phyloP scores from a whole-genome alignment of 768 basidiomycete species.

The Lactarius sanguifluus region DNA sequence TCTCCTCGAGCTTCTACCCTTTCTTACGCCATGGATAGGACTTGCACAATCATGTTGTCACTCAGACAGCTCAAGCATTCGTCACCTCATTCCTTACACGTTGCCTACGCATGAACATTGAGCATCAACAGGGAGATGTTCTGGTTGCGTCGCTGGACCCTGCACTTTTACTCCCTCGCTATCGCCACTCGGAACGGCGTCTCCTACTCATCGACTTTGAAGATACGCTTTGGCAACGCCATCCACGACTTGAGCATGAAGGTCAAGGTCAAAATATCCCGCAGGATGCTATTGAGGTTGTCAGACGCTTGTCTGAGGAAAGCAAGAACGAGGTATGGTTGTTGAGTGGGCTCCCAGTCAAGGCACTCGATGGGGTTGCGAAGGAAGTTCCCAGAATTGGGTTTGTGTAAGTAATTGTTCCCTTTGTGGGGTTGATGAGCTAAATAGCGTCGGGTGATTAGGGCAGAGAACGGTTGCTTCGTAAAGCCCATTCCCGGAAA shows the following conservation, averaged over 20 bases:
- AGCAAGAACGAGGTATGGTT: slow-evolving; percentile 77
- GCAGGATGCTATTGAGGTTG: slow-evolving; percentile 44
- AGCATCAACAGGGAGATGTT: slow-evolving; percentile 50
- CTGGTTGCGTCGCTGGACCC: slow-evolving; percentile 46
- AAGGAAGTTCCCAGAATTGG: slow-evolving; percentile 65
- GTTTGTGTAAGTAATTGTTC: slow-evolving; percentile 56
- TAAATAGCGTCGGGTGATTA: slow-evolving; percentile 32
- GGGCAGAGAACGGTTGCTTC: slow-evolving; percentile 88
- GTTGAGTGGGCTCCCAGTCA: slow-evolving; percentile 69
- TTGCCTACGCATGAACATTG: slow-evolving; percentile 67
- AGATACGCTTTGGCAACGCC: slow-evolving; percentile 71
- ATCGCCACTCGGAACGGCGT: slow-evolving; percentile 61
- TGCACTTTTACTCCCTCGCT: slow-evolving; percentile 59
- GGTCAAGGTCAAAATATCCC: slow-evolving; percentile 29
- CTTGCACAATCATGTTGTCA: slow-evolving; percentile 79
- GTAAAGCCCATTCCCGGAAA: slow-evolving; percentile 53
- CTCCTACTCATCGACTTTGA: slow-evolving; percentile 78
- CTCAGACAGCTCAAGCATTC: slow-evolving; percentile 85
- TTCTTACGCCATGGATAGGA: slow-evolving; percentile 42
- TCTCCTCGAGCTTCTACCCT: not conserved
- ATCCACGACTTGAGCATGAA: slow-evolving; percentile 40
- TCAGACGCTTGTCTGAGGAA: slow-evolving; percentile 62
- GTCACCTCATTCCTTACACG: slow-evolving; percentile 77
- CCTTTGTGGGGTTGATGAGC: slow-evolving; percentile 5
- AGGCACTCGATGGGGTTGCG: slow-evolving; percentile 62